A percentile compares a stretch with the other conserved stretches of the same genome.
These are phyloP conservation scores for Coniosporium apollinis DNA, from an alignment of 495 filamentous ascomycete species.

Conservation along the genomic window DNA sequence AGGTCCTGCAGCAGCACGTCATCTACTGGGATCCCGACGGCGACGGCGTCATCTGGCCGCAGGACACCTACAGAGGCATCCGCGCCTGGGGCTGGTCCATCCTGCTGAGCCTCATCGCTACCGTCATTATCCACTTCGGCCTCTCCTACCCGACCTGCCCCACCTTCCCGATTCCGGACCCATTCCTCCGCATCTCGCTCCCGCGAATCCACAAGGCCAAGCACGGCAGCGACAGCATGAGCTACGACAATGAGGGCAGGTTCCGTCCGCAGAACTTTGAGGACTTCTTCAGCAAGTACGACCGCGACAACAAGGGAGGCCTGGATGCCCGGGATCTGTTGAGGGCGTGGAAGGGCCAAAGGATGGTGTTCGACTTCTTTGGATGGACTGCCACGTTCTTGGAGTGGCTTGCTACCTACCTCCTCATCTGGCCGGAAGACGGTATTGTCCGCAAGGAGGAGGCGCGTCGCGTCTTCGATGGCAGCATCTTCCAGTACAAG, in stretches of 20 bases:
- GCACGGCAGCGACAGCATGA: constrained; percentile 38
- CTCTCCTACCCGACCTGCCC: constrained; percentile 36
- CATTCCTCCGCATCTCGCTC: constrained; percentile 36
- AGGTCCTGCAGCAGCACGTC: constrained; percentile 11
- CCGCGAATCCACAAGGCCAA: constrained; percentile 37
- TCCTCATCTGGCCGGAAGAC: constrained; percentile 31
- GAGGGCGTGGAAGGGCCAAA: constrained; percentile 25
- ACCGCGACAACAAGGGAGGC: constrained; percentile 19
- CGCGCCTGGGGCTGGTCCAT: constrained; percentile 13
- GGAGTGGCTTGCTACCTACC: constrained; percentile 32
- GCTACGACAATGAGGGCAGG: constrained; percentile 36
- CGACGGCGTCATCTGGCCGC: constrained; percentile 10
- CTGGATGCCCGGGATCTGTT: constrained; percentile 18
- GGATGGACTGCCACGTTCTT: constrained; percentile 25
- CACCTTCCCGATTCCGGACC: constrained; percentile 25
- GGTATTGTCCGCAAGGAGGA: constrained; percentile 32
- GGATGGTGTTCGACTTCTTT: constrained; percentile 28
- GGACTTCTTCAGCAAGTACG: constrained; percentile 41
- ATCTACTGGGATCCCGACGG: constrained; percentile 8
- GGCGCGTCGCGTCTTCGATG: constrained; percentile 13
- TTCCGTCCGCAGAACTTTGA: constrained; percentile 40
- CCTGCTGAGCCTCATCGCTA: constrained; percentile 27
- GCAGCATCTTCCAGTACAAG: constrained; percentile 8
- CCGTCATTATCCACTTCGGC: constrained; percentile 30
- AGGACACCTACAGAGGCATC: constrained; percentile 6